These are phyloP conservation scores for Blastocystis sp. DNA, from an alignment of 352 stramenopile species.

Conservation along the genomic window DNA sequence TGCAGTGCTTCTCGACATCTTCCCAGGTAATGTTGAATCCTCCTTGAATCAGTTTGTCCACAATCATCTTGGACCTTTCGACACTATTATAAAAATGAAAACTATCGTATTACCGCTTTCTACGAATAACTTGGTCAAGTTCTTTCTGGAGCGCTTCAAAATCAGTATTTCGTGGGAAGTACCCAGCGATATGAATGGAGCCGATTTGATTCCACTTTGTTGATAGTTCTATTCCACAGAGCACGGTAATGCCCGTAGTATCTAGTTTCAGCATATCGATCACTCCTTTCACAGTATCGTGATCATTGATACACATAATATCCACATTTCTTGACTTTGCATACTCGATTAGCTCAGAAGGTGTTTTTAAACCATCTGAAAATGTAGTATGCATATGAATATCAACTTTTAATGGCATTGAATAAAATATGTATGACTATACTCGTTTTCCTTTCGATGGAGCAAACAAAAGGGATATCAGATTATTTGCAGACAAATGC, in stretches of 20 bases:
- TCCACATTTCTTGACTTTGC: constrained; percentile 7
- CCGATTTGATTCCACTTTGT: neutral
- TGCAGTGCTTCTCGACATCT: constrained; percentile 7
- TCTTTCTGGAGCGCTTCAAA: neutral
- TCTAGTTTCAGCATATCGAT: neutral
- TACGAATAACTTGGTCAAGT: neutral
- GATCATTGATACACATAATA: constrained; percentile 47
- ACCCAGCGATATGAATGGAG: constrained; percentile 14
- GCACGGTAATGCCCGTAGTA: neutral
- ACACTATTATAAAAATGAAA: neutral
- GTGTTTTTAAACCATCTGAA: neutral
- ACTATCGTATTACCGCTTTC: neutral
- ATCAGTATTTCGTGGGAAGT: constrained; percentile 4
- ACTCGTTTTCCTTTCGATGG: neutral
- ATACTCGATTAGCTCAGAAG: neutral
- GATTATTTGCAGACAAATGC: neutral
- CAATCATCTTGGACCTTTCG: constrained; percentile 19
- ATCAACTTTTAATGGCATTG: neutral
- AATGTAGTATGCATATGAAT: constrained; percentile 37
- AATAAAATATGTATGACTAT: neutral
- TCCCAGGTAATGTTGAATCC: constrained; percentile 29
- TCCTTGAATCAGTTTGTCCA: neutral
- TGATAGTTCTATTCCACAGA: constrained; percentile 48
- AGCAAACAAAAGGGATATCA: neutral
- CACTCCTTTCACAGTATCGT: constrained; percentile 36